A percentile compares a stretch with the other conserved stretches of the same genome.
phyloP scores from a whole-genome alignment of 1,139 yeast genomes.

The Debaryomyces nepalensis region DNA sequence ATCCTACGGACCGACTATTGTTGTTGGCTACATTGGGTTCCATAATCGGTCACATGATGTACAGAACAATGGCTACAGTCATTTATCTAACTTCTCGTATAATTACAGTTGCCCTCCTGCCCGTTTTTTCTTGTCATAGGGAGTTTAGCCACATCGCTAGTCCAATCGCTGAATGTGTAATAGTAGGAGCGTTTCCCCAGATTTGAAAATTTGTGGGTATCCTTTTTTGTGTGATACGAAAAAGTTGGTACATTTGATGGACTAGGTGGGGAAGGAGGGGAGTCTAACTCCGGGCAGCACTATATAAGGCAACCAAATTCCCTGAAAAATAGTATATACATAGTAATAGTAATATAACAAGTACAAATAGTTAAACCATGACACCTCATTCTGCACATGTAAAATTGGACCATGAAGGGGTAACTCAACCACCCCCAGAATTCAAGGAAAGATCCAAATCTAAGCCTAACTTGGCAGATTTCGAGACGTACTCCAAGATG shows the following conservation, averaged over 20 bases:
- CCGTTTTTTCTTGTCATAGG: constrained; percentile 3
- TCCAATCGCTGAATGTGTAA: constrained; percentile 2
- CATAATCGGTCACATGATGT: constrained; percentile 5
- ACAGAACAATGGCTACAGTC: constrained; percentile 1
- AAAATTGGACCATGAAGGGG: constrained; percentile 48
- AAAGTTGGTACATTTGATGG: not conserved
- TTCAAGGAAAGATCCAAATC: constrained; percentile 55
- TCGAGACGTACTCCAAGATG: constrained; percentile 61
- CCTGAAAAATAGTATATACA: not conserved
- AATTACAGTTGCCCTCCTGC: constrained; percentile 1
- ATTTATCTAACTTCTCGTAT: constrained; percentile 1
- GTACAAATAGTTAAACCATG: not conserved
- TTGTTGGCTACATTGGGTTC: too few relatives aligned
- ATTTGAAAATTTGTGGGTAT: constrained; percentile 6
- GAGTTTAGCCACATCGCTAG: not conserved
- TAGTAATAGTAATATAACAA: not conserved
- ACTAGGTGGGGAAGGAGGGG: constrained; percentile 7
- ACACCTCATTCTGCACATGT: constrained; percentile 25
- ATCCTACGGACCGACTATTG: not conserved
- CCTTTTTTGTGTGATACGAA: not conserved
- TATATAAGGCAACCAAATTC: constrained; percentile 1
- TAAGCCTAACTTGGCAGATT: constrained; percentile 52
- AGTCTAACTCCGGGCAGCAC: not conserved
- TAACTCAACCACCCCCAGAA: constrained; percentile 58
- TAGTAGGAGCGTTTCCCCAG: not conserved